A percentile compares a stretch with the other conserved stretches of the same genome.
Conservation (phyloP, 2,329 filamentous ascomycete genomes). For the Penicillium glabrum region DNA sequence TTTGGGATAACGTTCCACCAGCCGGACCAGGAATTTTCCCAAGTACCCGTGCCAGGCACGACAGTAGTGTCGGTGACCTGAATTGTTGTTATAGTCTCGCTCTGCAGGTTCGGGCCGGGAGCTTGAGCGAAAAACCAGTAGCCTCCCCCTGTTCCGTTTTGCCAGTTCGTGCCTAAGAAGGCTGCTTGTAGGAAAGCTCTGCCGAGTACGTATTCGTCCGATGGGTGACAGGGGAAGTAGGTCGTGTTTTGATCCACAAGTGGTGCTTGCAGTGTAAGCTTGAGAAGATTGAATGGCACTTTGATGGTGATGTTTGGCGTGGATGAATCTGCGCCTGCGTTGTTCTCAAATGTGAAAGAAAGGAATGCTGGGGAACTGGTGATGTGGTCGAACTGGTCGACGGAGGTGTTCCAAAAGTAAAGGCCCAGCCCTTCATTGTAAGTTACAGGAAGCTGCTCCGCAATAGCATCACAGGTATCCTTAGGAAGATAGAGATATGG, state of each 20-base stretch:
- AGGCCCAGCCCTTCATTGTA: constrained; percentile 39
- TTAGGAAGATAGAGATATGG: constrained; percentile 45
- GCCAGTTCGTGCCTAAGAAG: constrained; percentile 19
- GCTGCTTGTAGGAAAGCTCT: constrained; percentile 27
- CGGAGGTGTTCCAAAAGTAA: constrained; percentile 44
- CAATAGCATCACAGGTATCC: constrained; percentile 44
- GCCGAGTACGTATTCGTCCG: constrained; percentile 11
- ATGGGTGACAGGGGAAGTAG: constrained; percentile 22
- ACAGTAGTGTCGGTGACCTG: not conserved
- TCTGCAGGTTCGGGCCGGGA: constrained; percentile 10
- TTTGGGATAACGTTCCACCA: not conserved
- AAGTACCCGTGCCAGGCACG: not conserved
- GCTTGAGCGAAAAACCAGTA: constrained; percentile 23
- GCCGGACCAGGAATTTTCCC: not conserved
- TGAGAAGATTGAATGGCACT: constrained; percentile 22
- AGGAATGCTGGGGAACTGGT: constrained; percentile 23
- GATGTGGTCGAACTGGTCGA: constrained; percentile 20
- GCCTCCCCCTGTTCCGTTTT: constrained; percentile 4
- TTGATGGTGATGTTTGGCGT: constrained; percentile 17
- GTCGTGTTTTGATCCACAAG: constrained; percentile 10
- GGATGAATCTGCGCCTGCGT: not conserved
- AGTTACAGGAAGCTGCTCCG: constrained; percentile 38
- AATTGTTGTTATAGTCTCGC: not conserved
- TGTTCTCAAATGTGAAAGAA: constrained; percentile 22
- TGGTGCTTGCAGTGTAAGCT: constrained; percentile 19